phyloP scores from a whole-genome alignment of 2,329 filamentous ascomycete species.

The Volutella citrinella region DNA sequence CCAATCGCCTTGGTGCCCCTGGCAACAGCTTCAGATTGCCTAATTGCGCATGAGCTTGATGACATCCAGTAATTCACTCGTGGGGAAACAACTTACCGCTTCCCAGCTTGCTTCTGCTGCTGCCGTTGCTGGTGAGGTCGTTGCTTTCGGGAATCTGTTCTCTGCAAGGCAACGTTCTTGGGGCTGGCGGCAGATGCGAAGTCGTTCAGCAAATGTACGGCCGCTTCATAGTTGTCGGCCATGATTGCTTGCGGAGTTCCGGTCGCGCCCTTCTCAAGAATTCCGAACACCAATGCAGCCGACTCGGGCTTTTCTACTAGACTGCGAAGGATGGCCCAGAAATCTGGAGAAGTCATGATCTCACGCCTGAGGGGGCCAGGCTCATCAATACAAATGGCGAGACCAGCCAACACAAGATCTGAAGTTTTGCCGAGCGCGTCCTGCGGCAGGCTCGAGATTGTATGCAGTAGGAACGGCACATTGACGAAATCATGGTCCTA shows the following conservation, averaged over 20 bases:
- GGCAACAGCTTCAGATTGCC: conserved; percentile 55
- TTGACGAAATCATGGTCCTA: conserved; percentile 89
- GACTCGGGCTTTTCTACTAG: conserved; percentile 68
- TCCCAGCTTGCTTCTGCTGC: conserved; percentile 21
- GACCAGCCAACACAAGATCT: conserved; percentile 70
- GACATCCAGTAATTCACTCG: too few relatives aligned
- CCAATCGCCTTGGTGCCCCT: conserved; percentile 79
- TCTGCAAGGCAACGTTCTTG: conserved; percentile 67
- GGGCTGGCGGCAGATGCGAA: conserved; percentile 83
- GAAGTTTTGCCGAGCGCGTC: conserved; percentile 74
- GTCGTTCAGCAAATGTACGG: conserved; percentile 79
- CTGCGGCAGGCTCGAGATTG: conserved; percentile 82
- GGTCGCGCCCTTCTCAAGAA: conserved; percentile 75
- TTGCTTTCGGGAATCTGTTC: conserved; percentile 50
- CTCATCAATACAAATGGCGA: conserved; percentile 76
- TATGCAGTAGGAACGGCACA: conserved; percentile 86
- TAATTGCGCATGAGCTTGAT: too few relatives aligned
- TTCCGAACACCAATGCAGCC: conserved; percentile 76
- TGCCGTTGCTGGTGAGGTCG: conserved; percentile 28
- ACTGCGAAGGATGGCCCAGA: conserved; percentile 85
- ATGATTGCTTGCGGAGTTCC: conserved; percentile 80
- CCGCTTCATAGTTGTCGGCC: conserved; percentile 92
- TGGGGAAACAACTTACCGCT: conserved; percentile 28
- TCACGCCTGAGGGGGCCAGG: conserved; percentile 80
- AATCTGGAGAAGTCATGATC: conserved; percentile 94